These are phyloP conservation scores for Trichoderma virens DNA, from an alignment of 495 filamentous ascomycete species.

Conservation along the genomic window DNA sequence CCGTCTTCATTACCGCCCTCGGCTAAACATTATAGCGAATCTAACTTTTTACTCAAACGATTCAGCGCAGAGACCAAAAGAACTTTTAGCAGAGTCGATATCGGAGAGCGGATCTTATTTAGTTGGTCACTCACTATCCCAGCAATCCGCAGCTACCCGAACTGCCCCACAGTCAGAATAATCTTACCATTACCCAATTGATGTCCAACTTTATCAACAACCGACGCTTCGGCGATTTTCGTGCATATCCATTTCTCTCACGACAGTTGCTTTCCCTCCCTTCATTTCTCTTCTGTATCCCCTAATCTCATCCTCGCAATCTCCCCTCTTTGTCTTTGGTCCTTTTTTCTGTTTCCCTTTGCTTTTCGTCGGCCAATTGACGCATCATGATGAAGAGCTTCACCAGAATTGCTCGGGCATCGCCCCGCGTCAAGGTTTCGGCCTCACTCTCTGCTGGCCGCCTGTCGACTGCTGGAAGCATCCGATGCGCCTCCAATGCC, in stretches of 20 bases:
- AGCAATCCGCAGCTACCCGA: constrained; percentile 1
- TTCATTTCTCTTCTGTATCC: neutral
- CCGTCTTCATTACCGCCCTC: too few species aligned
- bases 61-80: too few species aligned
- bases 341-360: neutral
- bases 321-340: neutral
- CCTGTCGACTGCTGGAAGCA: neutral
- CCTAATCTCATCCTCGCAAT: neutral
- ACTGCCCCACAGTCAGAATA: neutral
- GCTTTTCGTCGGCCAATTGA: neutral
- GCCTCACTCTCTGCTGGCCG: neutral
- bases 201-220: neutral
- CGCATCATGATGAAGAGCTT: constrained; percentile 4
- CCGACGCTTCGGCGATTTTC: neutral
- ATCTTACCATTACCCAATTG: neutral
- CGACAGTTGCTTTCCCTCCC: neutral
- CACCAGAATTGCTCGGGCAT: neutral
- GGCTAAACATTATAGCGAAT: neutral
- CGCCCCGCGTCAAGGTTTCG: constrained; percentile 2
- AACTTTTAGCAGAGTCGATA: neutral
- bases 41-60: neutral
- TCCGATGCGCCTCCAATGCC: neutral
- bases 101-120: neutral
- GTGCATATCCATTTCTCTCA: neutral
- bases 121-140: neutral